Evolutionary conservation across 192 early-diverging fungal species (phyloP).

Genomic region (Coemansia sp.): DNA sequence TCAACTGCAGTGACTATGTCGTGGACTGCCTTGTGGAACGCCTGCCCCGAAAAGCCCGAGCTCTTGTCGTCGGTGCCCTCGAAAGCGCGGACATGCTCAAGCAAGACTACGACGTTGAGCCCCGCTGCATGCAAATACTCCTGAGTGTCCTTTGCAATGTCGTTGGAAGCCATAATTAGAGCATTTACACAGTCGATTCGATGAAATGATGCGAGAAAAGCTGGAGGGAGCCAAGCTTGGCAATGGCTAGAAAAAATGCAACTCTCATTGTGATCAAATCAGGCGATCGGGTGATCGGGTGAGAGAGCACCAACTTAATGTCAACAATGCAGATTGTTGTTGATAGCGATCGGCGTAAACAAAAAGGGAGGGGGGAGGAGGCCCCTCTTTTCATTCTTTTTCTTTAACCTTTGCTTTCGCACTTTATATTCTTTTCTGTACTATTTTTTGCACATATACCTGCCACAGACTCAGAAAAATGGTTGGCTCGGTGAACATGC

Average conservation of each 20-base stretch:
- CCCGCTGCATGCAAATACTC: slow-evolving; percentile 26
- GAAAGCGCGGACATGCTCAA: slow-evolving; percentile 27
- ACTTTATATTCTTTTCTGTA: neutral
- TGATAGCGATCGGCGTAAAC: no score
- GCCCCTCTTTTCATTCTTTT: no score
- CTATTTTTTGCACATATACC: neutral
- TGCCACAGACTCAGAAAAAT: slow-evolving; percentile 9
- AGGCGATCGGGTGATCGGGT: neutral
- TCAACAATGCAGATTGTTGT: neutral
- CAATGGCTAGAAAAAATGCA: no score
- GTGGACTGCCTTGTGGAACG: slow-evolving; percentile 22
- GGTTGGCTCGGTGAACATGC: slow-evolving; percentile 28
- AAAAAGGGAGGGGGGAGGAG: no score
- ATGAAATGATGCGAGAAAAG: no score
- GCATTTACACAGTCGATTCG: neutral
- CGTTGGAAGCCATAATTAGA: slow-evolving; percentile 7
- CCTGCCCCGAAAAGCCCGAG: slow-evolving; percentile 17
- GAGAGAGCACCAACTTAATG: neutral
- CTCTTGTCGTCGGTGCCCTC: slow-evolving; percentile 22
- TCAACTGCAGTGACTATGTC: slow-evolving; percentile 35
- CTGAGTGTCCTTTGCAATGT: slow-evolving; percentile 29
- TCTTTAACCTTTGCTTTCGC: no score
- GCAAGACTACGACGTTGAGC: slow-evolving; percentile 19
- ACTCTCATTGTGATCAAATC: neutral
- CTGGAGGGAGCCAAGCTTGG: no score